Evolutionary conservation across 495 filamentous ascomycete genomes (phyloP).

Genomic region (Xylaria cubensis): DNA sequence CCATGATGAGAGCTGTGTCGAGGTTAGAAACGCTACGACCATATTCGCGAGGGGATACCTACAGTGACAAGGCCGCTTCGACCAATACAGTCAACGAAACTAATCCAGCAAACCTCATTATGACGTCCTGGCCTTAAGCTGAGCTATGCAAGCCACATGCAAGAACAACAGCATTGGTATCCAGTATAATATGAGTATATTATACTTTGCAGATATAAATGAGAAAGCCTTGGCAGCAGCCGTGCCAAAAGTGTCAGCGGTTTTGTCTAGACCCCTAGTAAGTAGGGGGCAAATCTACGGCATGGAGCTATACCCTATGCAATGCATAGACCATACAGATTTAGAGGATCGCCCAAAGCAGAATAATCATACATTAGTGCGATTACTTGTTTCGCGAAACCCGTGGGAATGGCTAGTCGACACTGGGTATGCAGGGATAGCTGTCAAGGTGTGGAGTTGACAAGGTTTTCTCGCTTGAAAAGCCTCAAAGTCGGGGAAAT

Average conservation of each 20-base stretch:
- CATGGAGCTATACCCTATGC: background rate
- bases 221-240: background rate
- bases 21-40: background rate
- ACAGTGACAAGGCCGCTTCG: conserved; percentile 12
- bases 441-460: background rate
- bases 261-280: background rate
- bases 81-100: conserved; percentile 4
- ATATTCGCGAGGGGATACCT: background rate
- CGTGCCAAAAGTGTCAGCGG: background rate
- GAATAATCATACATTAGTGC: background rate
- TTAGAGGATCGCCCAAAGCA: background rate
- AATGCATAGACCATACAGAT: conserved; percentile 1
- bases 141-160: background rate
- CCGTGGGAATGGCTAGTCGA: background rate
- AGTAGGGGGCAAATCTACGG: conserved; percentile 1
- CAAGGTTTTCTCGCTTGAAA: background rate
- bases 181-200: background rate
- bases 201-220: background rate
- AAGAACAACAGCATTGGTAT: background rate
- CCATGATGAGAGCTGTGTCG: background rate
- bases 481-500: background rate
- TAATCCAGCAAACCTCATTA: conserved; percentile 12
- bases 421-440: background rate
- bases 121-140: background rate
- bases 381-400: background rate